A percentile compares a stretch with the other conserved stretches of the same genome.
phyloP scores from a whole-genome alignment of 345 rosid species.

The Moringa oleifera region DNA sequence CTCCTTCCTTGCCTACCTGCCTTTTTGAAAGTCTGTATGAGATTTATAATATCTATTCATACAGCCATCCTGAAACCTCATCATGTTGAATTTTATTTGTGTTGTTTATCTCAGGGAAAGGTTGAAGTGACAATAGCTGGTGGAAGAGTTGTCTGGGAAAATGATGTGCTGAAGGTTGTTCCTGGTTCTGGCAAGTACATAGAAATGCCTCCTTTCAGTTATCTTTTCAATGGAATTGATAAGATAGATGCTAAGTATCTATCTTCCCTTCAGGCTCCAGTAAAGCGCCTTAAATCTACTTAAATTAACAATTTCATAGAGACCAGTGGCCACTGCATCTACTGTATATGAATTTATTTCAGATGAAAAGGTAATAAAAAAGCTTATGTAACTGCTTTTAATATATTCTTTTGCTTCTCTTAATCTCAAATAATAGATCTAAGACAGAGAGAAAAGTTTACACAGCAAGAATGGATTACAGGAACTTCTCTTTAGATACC shows the following conservation, averaged over 20 bases:
- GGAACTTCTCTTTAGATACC: constrained; percentile 11
- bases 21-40: no score
- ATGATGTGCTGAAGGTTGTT: constrained; percentile 60
- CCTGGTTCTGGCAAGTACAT: constrained; percentile 75
- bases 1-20: neutral
- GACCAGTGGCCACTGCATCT: neutral
- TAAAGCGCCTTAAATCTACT: constrained; percentile 39
- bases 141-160: constrained; percentile 84
- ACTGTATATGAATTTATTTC: no score
- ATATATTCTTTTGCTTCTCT: neutral
- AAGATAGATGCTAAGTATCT: constrained; percentile 69
- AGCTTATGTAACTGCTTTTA: neutral
- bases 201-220: constrained; percentile 66
- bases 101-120: constrained; percentile 52
- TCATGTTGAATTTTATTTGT: neutral
- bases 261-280: constrained; percentile 77
- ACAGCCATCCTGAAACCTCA: neutral
- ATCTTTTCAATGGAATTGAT: constrained; percentile 77
- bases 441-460: neutral
- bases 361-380: neutral
- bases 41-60: neutral
- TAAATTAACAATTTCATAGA: neutral
- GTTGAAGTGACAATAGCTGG: constrained; percentile 92
- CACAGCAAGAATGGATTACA: constrained; percentile 14
- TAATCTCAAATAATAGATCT: neutral